Base-by-base conservation (phyloP, 2,329 filamentous ascomycete genomes). In the Pyrenophora seminiperda region DNA sequence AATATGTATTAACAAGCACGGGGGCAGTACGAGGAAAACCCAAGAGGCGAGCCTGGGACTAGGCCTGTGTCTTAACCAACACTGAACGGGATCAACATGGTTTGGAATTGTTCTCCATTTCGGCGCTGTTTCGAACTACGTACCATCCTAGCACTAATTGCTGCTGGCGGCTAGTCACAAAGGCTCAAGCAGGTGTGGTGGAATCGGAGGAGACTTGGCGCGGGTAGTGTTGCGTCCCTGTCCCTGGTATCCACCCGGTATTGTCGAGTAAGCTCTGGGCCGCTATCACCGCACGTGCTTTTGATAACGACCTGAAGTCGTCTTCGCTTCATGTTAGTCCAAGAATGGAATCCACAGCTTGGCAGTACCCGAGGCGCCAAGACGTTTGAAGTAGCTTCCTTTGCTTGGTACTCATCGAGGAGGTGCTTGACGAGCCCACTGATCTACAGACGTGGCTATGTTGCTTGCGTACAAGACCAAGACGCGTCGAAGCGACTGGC, bases 181-280 rank as follows among this genome's bases (percentile, higher is more conserved):
- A 52, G 50, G 27, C 52, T 53, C 47, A 50, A 56, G 41, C 36
- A 56, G 47, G 41, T 45, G 48, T 47, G 54, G 52, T 64, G 58
- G 60, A 24, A 63, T 61, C 55, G 56, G 52, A 48, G 45, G 47
- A 48, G 40, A 41, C 67, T 71, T 70, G 67, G 67, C 67, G 50
- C 55, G 58, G 53, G 55, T 59, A 53, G 61, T 65, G 65, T 68
- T 66, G 61, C 64, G 63, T 67, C 56, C 53, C 49, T 56, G 50
- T 59, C 59, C 64, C 60, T 62, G 39, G 62, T 63, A 65, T 52
- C 66, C 68, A 70, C 67, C 51, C 53, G 49, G 46, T 45, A 63
- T 61, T 55, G 57, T 62, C 62, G 59, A 62, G 68, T 62, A 61
- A 65, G 63, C 51, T 59, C 53, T 60, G 54, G 49, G 43, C 57